Percentiles rank a stretch among this genome's conserved stretches.
Evolutionary conservation across 768 basidiomycete species (phyloP).

Genomic region (Hemileccinum rubropunctum): DNA sequence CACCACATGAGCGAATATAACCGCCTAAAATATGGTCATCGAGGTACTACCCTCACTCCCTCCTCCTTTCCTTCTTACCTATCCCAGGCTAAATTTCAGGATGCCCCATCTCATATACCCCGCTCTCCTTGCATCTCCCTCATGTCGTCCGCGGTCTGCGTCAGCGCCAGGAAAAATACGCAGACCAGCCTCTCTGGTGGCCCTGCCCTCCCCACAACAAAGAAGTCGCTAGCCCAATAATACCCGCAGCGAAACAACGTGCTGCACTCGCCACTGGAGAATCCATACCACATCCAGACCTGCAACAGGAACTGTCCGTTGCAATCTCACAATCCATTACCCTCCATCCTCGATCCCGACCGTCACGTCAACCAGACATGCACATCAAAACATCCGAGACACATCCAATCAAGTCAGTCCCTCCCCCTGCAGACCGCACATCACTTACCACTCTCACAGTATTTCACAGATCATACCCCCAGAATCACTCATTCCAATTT

Average conservation of each 20-base stretch:
- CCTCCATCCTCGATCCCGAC: neutral
- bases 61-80: neutral
- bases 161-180: slow-evolving; percentile 44
- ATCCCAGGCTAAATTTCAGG: slow-evolving; percentile 35
- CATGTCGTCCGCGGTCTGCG: slow-evolving; percentile 53
- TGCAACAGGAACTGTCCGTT: slow-evolving; percentile 50
- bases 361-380: neutral
- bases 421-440: neutral
- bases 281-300: slow-evolving; percentile 19
- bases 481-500: slow-evolving; percentile 44
- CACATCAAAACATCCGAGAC: slow-evolving; percentile 69
- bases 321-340: slow-evolving; percentile 50
- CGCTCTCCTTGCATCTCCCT: slow-evolving; percentile 62
- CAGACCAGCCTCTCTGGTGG: slow-evolving; percentile 49
- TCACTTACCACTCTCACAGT: slow-evolving; percentile 27
- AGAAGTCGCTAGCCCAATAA: slow-evolving; percentile 10
- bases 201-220: slow-evolving; percentile 24
- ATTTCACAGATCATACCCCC: slow-evolving; percentile 57
- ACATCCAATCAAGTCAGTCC: slow-evolving; percentile 78
- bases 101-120: slow-evolving; percentile 54
- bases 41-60: slow-evolving; percentile 19
- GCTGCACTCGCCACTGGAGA: slow-evolving; percentile 19
- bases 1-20: slow-evolving; percentile 74
- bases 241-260: slow-evolving; percentile 24
- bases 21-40: slow-evolving; percentile 61